Conservation (phyloP, 192 early-diverging fungal genomes). For the Kickxella alabastrina region DNA sequence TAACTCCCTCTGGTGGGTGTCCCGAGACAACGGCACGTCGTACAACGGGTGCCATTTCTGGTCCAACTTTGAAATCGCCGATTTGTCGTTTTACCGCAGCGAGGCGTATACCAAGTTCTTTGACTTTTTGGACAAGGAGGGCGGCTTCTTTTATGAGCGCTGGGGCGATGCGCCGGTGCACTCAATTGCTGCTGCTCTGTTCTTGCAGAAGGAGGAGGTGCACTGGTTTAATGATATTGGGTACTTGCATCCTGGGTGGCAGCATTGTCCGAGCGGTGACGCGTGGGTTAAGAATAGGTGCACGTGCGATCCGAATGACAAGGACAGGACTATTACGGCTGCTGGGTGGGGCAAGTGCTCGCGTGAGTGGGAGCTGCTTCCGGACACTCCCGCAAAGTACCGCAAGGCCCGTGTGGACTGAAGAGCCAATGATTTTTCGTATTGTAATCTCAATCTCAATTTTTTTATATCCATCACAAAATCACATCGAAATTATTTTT, state of each 20-base stretch:
- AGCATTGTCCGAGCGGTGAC: slow-evolving; percentile 48
- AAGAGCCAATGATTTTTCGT: background rate
- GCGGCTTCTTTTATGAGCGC: slow-evolving; percentile 85
- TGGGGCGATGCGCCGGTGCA: slow-evolving; percentile 66
- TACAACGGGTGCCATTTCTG: slow-evolving; percentile 70
- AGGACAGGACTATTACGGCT: slow-evolving; percentile 33
- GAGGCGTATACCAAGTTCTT: slow-evolving; percentile 63
- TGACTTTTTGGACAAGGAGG: slow-evolving; percentile 63
- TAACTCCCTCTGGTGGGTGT: slow-evolving; percentile 54
- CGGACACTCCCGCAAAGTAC: slow-evolving; percentile 25
- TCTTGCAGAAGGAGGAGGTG: slow-evolving; percentile 57
- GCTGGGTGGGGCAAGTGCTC: slow-evolving; percentile 50
- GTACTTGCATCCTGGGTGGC: slow-evolving; percentile 62
- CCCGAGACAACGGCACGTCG: slow-evolving; percentile 23
- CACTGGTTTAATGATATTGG: slow-evolving; percentile 74
- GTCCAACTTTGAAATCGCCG: slow-evolving; percentile 83
- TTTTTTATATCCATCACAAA: too few species aligned
- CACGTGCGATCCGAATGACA: slow-evolving; percentile 43
- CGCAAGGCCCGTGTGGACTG: slow-evolving; percentile 21
- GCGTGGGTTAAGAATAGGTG: slow-evolving; percentile 39
- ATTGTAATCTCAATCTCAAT: too few species aligned
- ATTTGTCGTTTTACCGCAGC: slow-evolving; percentile 65
- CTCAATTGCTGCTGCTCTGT: slow-evolving; percentile 61
- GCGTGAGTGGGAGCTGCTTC: slow-evolving; percentile 37
- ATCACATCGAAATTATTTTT: too few species aligned